These are phyloP conservation scores for Boletus speciosus DNA, from an alignment of 768 basidiomycete species.

Conservation along the genomic window DNA sequence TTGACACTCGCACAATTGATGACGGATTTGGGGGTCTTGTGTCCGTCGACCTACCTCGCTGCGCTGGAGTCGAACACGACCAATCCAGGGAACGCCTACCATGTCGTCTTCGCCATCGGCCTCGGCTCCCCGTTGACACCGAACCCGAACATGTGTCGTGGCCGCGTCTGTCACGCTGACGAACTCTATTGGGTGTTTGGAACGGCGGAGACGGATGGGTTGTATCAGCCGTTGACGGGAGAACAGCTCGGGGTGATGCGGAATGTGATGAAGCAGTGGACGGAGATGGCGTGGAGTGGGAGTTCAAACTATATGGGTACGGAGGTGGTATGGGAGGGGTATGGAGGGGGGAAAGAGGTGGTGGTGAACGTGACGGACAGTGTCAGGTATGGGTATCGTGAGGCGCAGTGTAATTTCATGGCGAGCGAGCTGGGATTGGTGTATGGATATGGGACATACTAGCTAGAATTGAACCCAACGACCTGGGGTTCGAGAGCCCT, in stretches of 20 bases:
- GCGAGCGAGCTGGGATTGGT: slow-evolving; percentile 6
- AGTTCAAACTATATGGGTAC: slow-evolving; percentile 14
- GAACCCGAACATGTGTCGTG: slow-evolving; percentile 8
- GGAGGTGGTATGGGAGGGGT: slow-evolving; percentile 11
- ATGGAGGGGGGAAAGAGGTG: slow-evolving; percentile 1
- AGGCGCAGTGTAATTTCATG: slow-evolving; percentile 9
- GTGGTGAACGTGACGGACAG: slow-evolving; percentile 8
- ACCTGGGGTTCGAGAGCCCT: too few species aligned
- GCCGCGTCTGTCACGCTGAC: not conserved
- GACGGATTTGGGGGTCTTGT: slow-evolving; percentile 8
- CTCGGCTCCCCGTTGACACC: slow-evolving; percentile 12
- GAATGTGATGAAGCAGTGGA: slow-evolving; percentile 8
- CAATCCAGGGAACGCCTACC: too few species aligned
- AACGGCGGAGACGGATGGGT: not conserved
- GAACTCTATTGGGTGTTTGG: too few species aligned
- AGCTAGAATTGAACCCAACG: not conserved
- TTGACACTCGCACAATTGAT: not conserved
- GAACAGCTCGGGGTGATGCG: slow-evolving; percentile 2
- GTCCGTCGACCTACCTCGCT: too few species aligned
- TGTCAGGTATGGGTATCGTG: slow-evolving; percentile 3
- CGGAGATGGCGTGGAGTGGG: slow-evolving; percentile 16
- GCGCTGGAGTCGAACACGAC: too few species aligned
- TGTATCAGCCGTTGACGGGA: slow-evolving; percentile 13
- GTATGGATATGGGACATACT: slow-evolving; percentile 1
- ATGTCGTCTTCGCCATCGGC: too few species aligned